phyloP scores from a whole-genome alignment of 345 rosid genomes.

The Microcos paniculata region DNA sequence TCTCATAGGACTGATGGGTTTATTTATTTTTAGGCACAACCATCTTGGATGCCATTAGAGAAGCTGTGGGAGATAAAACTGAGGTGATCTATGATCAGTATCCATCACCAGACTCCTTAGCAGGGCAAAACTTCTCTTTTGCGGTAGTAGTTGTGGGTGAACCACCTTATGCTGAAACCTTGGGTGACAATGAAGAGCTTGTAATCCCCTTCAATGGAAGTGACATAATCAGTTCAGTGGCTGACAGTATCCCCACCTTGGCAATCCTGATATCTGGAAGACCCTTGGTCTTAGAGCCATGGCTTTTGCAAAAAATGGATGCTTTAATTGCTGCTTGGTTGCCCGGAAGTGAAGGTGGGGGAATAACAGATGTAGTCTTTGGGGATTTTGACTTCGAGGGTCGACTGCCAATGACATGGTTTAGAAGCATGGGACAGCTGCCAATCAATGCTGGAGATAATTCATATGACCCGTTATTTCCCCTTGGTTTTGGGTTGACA shows the following conservation, averaged over 20 bases:
- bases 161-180: slow-evolving; percentile 66
- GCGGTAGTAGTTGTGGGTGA: slow-evolving; percentile 86
- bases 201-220: slow-evolving; percentile 59
- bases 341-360: slow-evolving; percentile 85
- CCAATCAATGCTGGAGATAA: slow-evolving; percentile 44
- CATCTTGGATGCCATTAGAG: slow-evolving; percentile 70
- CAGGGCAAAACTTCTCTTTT: slow-evolving; percentile 41
- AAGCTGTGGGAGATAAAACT: slow-evolving; percentile 54
- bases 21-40: slow-evolving; percentile 54
- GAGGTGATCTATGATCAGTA: slow-evolving; percentile 58
- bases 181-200: slow-evolving; percentile 61
- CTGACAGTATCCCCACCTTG: slow-evolving; percentile 62
- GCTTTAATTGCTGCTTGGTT: slow-evolving; percentile 86
- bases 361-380: slow-evolving; percentile 63
- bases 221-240: slow-evolving; percentile 43
- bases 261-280: slow-evolving; percentile 72
- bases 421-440: slow-evolving; percentile 49
- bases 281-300: slow-evolving; percentile 63
- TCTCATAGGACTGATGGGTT: background rate
- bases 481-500: slow-evolving; percentile 65
- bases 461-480: slow-evolving; percentile 65
- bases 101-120: slow-evolving; percentile 61
- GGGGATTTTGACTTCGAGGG: slow-evolving; percentile 71
- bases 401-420: slow-evolving; percentile 75
- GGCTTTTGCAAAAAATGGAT: slow-evolving; percentile 52